Conservation (phyloP, 164 flowering plant species). For the Tetrastigma voinierianum region DNA sequence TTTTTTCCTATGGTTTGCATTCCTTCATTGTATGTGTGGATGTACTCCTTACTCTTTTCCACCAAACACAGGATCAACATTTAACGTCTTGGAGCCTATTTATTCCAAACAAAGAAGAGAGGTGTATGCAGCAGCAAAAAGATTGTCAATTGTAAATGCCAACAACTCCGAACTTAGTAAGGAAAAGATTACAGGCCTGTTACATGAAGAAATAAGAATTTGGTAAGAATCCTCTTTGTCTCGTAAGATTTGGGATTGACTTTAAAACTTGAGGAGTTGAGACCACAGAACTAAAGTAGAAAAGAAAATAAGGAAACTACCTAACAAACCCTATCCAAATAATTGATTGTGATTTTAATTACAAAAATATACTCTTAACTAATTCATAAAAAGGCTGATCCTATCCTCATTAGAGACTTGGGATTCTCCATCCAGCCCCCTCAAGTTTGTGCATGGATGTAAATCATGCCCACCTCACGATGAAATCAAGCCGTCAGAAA, state of each 20-base stretch:
- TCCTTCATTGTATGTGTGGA: neutral
- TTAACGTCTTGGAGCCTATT: conserved; percentile 93
- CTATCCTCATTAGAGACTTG: too few species aligned
- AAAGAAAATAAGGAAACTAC: too few species aligned
- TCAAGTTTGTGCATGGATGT: too few species aligned
- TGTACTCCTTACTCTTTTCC: neutral
- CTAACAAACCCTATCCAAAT: too few species aligned
- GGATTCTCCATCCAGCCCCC: too few species aligned
- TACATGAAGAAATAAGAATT: conserved; percentile 55
- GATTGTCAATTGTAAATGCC: conserved; percentile 32
- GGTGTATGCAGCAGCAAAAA: conserved; percentile 46
- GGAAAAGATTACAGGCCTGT: conserved; percentile 39
- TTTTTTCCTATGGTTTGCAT: neutral
- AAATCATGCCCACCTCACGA: too few species aligned
- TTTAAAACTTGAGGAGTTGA: neutral
- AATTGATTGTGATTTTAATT: too few species aligned
- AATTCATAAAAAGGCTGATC: too few species aligned
- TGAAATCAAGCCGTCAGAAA: too few species aligned
- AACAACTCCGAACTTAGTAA: conserved; percentile 47
- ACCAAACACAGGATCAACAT: conserved; percentile 63
- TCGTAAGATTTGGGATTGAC: neutral
- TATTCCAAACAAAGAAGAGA: conserved; percentile 88
- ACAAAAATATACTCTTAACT: too few species aligned
- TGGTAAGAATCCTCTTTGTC: conserved; percentile 50
- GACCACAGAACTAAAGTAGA: too few species aligned